phyloP scores from a whole-genome alignment of 768 basidiomycete genomes.

The Tulasnella sp. region DNA sequence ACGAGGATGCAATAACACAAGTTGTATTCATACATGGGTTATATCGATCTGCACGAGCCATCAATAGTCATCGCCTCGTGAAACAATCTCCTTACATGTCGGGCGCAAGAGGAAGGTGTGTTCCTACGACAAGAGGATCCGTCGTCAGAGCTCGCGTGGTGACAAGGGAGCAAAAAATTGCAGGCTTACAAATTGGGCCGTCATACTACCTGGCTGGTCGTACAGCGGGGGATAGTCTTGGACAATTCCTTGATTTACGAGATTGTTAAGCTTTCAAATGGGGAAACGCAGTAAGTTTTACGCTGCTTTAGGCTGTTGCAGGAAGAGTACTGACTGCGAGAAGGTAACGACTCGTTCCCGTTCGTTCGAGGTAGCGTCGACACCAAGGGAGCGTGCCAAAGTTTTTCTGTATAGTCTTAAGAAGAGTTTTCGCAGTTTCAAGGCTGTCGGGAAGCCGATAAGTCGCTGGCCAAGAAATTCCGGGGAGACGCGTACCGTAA shows the following conservation, averaged over 20 bases:
- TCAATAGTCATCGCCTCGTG: conserved; percentile 33
- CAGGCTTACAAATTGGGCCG: conserved; percentile 80
- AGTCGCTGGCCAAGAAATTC: conserved; percentile 29
- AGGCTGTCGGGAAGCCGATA: conserved; percentile 52
- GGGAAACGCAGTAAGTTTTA: not conserved
- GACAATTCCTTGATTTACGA: conserved; percentile 87
- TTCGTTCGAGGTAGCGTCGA: conserved; percentile 89
- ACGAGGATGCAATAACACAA: not conserved
- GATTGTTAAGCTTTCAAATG: conserved; percentile 71
- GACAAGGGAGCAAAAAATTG: not conserved
- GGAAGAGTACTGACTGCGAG: conserved; percentile 63
- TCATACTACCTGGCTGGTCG: conserved; percentile 85
- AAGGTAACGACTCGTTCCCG: conserved; percentile 90
- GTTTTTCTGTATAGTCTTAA: conserved; percentile 85
- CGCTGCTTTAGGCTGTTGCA: not conserved
- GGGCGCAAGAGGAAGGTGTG: conserved; percentile 85
- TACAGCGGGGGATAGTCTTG: conserved; percentile 91
- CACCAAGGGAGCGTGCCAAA: conserved; percentile 97
- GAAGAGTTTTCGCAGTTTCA: conserved; percentile 79
- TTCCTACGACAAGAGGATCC: too few species aligned
- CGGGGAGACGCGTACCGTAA: conserved; percentile 5
- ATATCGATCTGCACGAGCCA: not conserved
- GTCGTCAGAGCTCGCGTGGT: not conserved
- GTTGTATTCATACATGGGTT: not conserved
- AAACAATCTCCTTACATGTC: conserved; percentile 47